A percentile compares a stretch with the other conserved stretches of the same genome.
Evolutionary conservation across 495 filamentous ascomycete species (phyloP).

Genomic region (Podospora anserina): DNA sequence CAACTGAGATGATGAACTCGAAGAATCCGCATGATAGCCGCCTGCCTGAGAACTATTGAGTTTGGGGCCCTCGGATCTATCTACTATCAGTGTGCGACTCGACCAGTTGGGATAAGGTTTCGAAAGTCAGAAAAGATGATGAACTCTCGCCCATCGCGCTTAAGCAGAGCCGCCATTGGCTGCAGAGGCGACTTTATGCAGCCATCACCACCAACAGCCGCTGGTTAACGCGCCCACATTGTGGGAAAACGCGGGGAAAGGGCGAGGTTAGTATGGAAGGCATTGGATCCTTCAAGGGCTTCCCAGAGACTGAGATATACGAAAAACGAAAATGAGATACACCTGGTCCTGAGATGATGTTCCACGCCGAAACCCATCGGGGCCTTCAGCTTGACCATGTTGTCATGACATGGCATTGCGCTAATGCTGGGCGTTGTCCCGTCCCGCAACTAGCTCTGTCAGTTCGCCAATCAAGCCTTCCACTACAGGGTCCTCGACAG

Average conservation of each 20-base stretch:
- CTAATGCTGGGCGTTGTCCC: not conserved
- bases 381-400: not conserved
- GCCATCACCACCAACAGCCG: not conserved
- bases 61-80: not conserved
- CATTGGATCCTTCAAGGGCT: not conserved
- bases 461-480: not conserved
- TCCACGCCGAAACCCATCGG: not conserved
- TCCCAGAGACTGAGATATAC: not conserved
- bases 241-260: not conserved
- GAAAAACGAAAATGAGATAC: not conserved
- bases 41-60: not conserved
- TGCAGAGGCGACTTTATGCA: not conserved
- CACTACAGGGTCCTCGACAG: not conserved
- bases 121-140: not conserved
- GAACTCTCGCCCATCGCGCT: not conserved
- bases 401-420: not conserved
- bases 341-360: not conserved
- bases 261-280: not conserved
- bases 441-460: not conserved
- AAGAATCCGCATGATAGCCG: not conserved
- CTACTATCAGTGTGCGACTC: not conserved
- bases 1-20: not conserved
- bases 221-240: not conserved
- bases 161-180: conserved; percentile 1
- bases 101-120: not conserved